Conservation (phyloP, 768 basidiomycete genomes). For the Termitomyces sp. region DNA sequence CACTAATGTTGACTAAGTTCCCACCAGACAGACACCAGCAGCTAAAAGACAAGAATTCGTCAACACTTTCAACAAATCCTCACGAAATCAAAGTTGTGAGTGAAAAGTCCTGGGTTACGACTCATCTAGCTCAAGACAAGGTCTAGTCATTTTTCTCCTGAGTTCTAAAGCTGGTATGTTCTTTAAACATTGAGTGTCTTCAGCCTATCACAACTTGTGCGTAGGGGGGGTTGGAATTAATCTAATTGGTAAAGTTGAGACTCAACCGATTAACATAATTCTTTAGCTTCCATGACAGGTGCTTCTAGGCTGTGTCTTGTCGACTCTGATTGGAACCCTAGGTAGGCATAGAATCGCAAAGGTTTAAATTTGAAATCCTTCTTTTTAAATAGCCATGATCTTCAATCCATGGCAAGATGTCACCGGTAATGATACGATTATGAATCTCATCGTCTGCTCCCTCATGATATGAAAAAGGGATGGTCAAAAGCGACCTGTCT, state of each 20-base stretch:
- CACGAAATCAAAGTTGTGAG: constrained; percentile 68
- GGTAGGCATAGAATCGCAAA: constrained; percentile 30
- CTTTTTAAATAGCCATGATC: constrained; percentile 57
- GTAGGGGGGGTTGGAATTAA: constrained; percentile 91
- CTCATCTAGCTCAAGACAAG: background rate
- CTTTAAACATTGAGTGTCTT: background rate
- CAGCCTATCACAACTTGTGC: background rate
- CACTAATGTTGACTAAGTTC: background rate
- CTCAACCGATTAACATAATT: background rate
- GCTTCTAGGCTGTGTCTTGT: constrained; percentile 83
- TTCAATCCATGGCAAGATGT: constrained; percentile 97
- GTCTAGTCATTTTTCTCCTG: constrained; percentile 81
- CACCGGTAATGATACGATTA: constrained; percentile 60
- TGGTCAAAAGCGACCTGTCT: constrained; percentile 89
- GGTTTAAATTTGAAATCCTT: background rate
- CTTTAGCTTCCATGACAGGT: constrained; percentile 22
- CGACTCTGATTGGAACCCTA: constrained; percentile 95
- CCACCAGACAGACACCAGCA: constrained; percentile 63
- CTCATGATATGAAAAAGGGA: constrained; percentile 46
- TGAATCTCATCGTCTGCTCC: background rate
- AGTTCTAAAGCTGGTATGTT: constrained; percentile 79
- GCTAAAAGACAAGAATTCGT: constrained; percentile 83
- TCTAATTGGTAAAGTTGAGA: constrained; percentile 55
- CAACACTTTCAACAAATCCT: constrained; percentile 79
- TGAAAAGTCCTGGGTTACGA: constrained; percentile 1